phyloP scores from a whole-genome alignment of 257 asterid species.

The Asclepias syriaca region DNA sequence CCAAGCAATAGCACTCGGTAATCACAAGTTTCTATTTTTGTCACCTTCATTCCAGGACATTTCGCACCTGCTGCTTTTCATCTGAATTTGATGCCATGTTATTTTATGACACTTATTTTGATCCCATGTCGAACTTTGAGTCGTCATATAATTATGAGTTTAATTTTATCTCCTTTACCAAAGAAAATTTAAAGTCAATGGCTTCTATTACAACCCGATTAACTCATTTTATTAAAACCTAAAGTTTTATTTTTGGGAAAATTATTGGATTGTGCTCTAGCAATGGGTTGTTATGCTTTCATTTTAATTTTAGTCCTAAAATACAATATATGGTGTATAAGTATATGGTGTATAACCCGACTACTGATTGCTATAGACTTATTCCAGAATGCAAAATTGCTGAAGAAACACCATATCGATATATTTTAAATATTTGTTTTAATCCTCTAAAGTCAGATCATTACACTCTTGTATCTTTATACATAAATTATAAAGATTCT shows the following conservation, averaged over 20 bases:
- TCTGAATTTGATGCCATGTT: neutral
- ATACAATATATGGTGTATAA: conserved; percentile 14
- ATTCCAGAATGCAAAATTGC: too few relatives aligned
- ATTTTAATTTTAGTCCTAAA: neutral
- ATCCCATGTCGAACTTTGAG: too few relatives aligned
- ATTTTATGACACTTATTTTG: neutral
- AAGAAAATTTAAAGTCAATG: neutral
- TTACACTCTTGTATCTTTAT: conserved; percentile 10
- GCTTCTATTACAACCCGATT: neutral
- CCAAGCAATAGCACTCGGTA: conserved; percentile 6
- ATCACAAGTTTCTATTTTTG: conserved; percentile 9
- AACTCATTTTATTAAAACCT: too few relatives aligned
- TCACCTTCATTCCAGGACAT: conserved; percentile 2
- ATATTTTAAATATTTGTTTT: neutral
- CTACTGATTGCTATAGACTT: conserved; percentile 1
- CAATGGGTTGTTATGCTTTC: neutral
- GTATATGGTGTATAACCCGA: conserved; percentile 21
- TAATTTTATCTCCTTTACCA: neutral
- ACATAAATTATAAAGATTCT: neutral
- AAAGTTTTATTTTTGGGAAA: neutral
- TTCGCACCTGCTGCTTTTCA: neutral
- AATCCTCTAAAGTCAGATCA: conserved; percentile 15
- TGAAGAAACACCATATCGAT: too few relatives aligned
- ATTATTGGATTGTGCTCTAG: neutral
- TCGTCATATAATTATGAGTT: neutral